Conservation (phyloP, 2,329 filamentous ascomycete genomes). For the Ophiostoma montium region DNA sequence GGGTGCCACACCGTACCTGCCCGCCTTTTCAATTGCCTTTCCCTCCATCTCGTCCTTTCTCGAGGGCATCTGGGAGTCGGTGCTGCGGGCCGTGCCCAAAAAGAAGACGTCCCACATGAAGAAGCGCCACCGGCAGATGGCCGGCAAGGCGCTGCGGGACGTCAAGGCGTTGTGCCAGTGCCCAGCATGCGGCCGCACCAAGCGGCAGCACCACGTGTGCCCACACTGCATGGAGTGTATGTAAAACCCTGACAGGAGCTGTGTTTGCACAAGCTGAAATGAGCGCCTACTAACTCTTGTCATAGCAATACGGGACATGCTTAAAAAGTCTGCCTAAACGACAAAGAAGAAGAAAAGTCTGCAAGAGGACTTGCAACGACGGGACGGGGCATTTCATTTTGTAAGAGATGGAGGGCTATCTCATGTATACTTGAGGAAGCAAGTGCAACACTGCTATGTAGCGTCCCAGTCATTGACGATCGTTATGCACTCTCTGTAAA, state of each 20-base stretch:
- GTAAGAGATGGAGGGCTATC: too few species aligned
- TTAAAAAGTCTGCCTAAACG: slow-evolving; percentile 12
- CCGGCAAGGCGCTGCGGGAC: slow-evolving; percentile 88
- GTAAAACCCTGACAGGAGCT: background rate
- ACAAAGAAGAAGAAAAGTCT: background rate
- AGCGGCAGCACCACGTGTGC: slow-evolving; percentile 81
- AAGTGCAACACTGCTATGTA: too few species aligned
- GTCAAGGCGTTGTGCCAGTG: slow-evolving; percentile 78
- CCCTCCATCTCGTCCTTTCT: slow-evolving; percentile 43
- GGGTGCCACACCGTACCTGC: slow-evolving; percentile 15
- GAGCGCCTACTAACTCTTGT: slow-evolving; percentile 12
- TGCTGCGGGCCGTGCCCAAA: slow-evolving; percentile 88
- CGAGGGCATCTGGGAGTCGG: slow-evolving; percentile 79
- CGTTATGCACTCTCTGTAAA: too few species aligned
- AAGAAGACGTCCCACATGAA: slow-evolving; percentile 98
- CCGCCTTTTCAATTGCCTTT: slow-evolving; percentile 25
- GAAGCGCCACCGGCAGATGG: slow-evolving; percentile 85
- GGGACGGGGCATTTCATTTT: too few species aligned
- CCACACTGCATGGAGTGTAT: slow-evolving; percentile 46
- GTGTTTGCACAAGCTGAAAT: background rate
- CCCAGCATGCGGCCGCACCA: slow-evolving; percentile 73
- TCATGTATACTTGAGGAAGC: too few species aligned
- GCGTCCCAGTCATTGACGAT: too few species aligned
- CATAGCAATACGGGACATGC: slow-evolving; percentile 31
- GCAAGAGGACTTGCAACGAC: too few species aligned